Conservation (phyloP, 305 asterid genomes). For the Fraxinus platypoda region DNA sequence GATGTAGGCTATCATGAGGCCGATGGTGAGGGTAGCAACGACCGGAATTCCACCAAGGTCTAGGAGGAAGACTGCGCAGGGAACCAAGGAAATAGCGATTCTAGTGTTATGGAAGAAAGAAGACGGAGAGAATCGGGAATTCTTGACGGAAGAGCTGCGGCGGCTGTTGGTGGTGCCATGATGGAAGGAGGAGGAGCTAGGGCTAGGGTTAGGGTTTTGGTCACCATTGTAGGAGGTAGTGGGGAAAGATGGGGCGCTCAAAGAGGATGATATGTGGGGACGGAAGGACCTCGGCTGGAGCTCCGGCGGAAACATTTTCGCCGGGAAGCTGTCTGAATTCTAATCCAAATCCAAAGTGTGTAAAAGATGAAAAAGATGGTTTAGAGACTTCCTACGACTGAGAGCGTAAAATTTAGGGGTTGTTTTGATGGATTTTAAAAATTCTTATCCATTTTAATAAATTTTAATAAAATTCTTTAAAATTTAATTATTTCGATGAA, state of each 20-base stretch:
- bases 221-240: constrained; percentile 46
- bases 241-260: constrained; percentile 70
- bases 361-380: not conserved
- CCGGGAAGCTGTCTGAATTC: constrained; percentile 33
- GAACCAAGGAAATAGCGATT: constrained; percentile 75
- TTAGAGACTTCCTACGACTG: not conserved
- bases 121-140: constrained; percentile 63
- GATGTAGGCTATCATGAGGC: constrained; percentile 83
- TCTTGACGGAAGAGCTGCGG: constrained; percentile 57
- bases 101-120: constrained; percentile 72
- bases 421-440: not conserved
- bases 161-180: constrained; percentile 28
- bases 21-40: constrained; percentile 63
- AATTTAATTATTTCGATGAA: too few relatives aligned
- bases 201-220: constrained; percentile 60
- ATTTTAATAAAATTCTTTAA: too few relatives aligned
- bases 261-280: constrained; percentile 68
- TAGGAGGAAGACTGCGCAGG: constrained; percentile 76
- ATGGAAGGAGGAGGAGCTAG: constrained; percentile 37
- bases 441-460: too few relatives aligned
- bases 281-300: constrained; percentile 88
- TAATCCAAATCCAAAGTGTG: not conserved
- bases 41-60: constrained; percentile 98
- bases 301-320: constrained; percentile 89
- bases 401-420: not conserved